Evolutionary conservation across 306 rosid species (phyloP).

Genomic region (Fragaria iinumae): DNA sequence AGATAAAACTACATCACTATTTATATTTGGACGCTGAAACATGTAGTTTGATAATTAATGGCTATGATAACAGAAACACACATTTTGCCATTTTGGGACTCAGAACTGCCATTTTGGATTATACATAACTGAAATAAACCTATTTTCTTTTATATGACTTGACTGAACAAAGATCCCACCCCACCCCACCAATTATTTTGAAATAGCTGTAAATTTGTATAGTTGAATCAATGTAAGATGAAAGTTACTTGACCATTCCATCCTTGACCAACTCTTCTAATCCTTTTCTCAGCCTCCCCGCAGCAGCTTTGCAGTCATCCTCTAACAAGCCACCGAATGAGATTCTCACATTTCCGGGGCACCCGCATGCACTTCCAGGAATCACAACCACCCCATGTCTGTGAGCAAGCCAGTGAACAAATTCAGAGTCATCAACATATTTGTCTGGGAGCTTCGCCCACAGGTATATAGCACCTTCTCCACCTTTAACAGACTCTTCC

Average conservation of each 20-base stretch:
- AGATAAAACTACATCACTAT: background rate
- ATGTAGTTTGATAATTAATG: conserved; percentile 3
- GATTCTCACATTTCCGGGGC: conserved; percentile 72
- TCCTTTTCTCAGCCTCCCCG: conserved; percentile 69
- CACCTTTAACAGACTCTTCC: conserved; percentile 78
- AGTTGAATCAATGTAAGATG: conserved; percentile 16
- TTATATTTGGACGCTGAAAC: background rate
- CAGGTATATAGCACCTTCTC: conserved; percentile 91
- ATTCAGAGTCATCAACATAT: conserved; percentile 49
- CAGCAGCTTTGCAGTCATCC: conserved; percentile 74
- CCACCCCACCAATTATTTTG: conserved; percentile 35
- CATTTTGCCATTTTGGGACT: background rate
- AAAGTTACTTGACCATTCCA: conserved; percentile 53
- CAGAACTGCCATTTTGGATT: background rate
- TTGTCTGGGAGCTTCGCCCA: conserved; percentile 91
- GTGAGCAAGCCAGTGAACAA: conserved; percentile 80
- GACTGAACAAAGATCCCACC: too few species aligned
- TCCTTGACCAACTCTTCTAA: conserved; percentile 67
- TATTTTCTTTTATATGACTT: too few species aligned
- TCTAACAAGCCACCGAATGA: conserved; percentile 86
- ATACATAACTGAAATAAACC: background rate
- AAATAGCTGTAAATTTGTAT: conserved; percentile 30
- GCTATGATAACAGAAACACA: background rate
- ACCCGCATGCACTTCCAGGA: conserved; percentile 83
- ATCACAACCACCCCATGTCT: conserved; percentile 79